Base-by-base conservation (phyloP, 2,329 filamentous ascomycete genomes). In the Zymoseptoria ardabiliae region DNA sequence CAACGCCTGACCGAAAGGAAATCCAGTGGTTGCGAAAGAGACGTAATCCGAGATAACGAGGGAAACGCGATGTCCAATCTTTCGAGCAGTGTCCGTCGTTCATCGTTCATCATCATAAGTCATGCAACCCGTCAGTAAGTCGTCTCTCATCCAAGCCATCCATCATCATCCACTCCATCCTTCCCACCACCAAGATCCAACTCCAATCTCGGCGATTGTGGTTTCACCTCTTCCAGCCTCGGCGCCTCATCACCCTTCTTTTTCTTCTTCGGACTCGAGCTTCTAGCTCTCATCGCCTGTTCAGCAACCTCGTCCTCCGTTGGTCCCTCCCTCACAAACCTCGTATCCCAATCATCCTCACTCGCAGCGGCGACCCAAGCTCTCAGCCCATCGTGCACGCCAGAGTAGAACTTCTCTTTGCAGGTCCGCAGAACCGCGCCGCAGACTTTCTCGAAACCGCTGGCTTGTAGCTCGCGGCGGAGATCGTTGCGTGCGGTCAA, bases 391-490 rank as follows among this genome's bases (percentile, higher is more conserved):
- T 93, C 90, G 72, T 99, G 94, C 3, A 99, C 89, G 54, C 89
- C 86, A 2, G 89, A 89, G 72, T 99, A 97, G 73, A 97, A 96
- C 73, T 97, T 97, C 75, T 97, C 92, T 73, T 97, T 99, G 79
- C 93, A 97, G 17, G 93, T 87, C 4, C 94, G 85, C 63, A 97
- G 78, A 59, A 86, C 93, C 21, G 84, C 83, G 17, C 91, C 91
- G 81, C 97, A 89, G 66, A 89, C 86, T 67, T 91, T 91, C 74
- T 99, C 94, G 79, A 91, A 96, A 7, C 94, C 93, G 0, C 89
- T 95, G 61, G 92, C 85, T 56, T 85, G 84, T 56, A 97, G 80
- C 59, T 93, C 85, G 19, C 81, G 79, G n/a, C 94, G 88, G 10
- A 97, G 81, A 0, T 76, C 72, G 74, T 96, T 97, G 61, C 94